A percentile compares a stretch with the other conserved stretches of the same genome.
Evolutionary conservation across 495 filamentous ascomycete species (phyloP).

Genomic region (Lasiosphaeria hispida): DNA sequence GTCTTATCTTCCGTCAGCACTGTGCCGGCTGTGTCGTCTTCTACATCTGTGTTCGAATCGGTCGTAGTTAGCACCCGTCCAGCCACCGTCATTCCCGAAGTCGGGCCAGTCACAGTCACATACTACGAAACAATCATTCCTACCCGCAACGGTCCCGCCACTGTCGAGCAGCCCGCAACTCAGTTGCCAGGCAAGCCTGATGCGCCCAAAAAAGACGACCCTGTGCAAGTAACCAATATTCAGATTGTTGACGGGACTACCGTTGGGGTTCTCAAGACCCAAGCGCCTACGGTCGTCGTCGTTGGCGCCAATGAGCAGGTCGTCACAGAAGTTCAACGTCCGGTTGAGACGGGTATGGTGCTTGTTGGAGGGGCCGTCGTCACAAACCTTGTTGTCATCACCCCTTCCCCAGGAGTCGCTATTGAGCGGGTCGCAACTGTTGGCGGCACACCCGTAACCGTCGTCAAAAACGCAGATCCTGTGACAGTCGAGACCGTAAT

Average conservation of each 20-base stretch:
- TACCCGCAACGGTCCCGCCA: neutral
- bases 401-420: constrained; percentile 13
- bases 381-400: constrained; percentile 26
- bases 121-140: constrained; percentile 24
- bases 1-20: neutral
- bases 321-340: constrained; percentile 19
- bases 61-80: constrained; percentile 17
- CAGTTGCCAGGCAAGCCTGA: no score
- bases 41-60: constrained; percentile 1
- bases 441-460: constrained; percentile 19
- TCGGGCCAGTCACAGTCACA: constrained; percentile 28
- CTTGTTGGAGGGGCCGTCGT: constrained; percentile 20
- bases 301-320: constrained; percentile 16
- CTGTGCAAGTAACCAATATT: constrained; percentile 12
- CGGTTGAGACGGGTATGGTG: constrained; percentile 16
- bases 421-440: constrained; percentile 15
- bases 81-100: constrained; percentile 20
- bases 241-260: constrained; percentile 15
- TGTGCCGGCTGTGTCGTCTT: neutral
- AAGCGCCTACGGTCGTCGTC: constrained; percentile 18
- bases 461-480: constrained; percentile 18
- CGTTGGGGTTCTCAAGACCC: constrained; percentile 14
- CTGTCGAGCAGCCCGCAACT: neutral
- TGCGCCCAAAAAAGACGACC: neutral
- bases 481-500: constrained; percentile 16